Evolutionary conservation across 768 basidiomycete species (phyloP).

Genomic region (Podaxis sp.): DNA sequence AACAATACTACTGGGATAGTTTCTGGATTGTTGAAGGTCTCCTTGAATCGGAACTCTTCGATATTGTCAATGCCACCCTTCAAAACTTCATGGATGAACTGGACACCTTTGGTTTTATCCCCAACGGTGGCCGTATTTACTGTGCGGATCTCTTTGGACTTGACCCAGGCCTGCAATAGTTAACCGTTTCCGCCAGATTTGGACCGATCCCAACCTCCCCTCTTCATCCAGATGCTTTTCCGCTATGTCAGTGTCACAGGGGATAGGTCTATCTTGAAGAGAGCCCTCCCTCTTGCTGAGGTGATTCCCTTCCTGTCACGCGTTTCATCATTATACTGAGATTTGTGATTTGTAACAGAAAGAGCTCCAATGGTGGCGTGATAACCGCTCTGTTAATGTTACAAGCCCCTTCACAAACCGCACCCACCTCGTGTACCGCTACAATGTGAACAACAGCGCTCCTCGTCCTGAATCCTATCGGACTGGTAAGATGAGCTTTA

Average conservation of each 20-base stretch:
- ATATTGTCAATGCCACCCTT: constrained; percentile 72
- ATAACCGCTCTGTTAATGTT: constrained; percentile 68
- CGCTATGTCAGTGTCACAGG: constrained; percentile 74
- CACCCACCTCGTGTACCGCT: constrained; percentile 67
- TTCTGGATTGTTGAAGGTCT: constrained; percentile 90
- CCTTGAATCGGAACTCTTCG: constrained; percentile 74
- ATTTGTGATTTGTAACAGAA: constrained; percentile 37
- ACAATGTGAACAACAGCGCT: constrained; percentile 78
- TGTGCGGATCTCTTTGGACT: constrained; percentile 42
- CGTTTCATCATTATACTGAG: background rate
- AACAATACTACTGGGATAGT: constrained; percentile 74
- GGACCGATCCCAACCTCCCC: constrained; percentile 89
- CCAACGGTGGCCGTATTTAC: constrained; percentile 92
- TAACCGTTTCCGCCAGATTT: constrained; percentile 50
- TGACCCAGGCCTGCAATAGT: background rate
- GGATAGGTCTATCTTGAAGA: constrained; percentile 70
- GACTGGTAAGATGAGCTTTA: constrained; percentile 41
- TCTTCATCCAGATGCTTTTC: constrained; percentile 92
- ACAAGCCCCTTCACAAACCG: constrained; percentile 69
- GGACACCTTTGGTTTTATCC: constrained; percentile 82
- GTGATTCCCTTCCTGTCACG: constrained; percentile 29
- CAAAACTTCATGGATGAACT: constrained; percentile 97
- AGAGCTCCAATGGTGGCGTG: constrained; percentile 83
- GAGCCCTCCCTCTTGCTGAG: constrained; percentile 86
- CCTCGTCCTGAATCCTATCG: constrained; percentile 88